A percentile compares a stretch with the other conserved stretches of the same genome.
Conservation (phyloP, 2,329 filamentous ascomycete species). For the Fusarium nanum region DNA sequence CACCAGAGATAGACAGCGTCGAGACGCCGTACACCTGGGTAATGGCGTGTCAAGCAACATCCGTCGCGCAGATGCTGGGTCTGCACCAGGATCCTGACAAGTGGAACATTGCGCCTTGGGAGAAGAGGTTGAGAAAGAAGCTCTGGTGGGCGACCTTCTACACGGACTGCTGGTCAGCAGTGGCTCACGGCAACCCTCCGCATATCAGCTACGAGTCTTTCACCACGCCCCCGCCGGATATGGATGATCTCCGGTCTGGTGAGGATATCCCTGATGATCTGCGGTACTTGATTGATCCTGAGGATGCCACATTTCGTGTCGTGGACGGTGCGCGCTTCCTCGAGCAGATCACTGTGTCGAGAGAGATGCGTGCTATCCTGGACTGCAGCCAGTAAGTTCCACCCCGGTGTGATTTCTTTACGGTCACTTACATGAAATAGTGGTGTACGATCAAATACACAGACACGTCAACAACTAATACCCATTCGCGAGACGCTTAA, state of each 20-base stretch:
- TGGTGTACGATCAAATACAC: slow-evolving; percentile 23
- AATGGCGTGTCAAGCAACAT: slow-evolving; percentile 56
- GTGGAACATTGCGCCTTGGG: slow-evolving; percentile 58
- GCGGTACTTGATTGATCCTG: slow-evolving; percentile 51
- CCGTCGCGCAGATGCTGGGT: slow-evolving; percentile 59
- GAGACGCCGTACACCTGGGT: slow-evolving; percentile 61
- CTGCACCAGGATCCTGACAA: slow-evolving; percentile 57
- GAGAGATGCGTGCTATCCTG: slow-evolving; percentile 49
- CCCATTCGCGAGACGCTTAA: slow-evolving; percentile 47
- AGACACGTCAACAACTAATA: slow-evolving; percentile 40
- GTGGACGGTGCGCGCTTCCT: slow-evolving; percentile 54
- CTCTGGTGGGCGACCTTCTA: slow-evolving; percentile 60
- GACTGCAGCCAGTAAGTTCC: slow-evolving; percentile 51
- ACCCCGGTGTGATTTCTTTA: not conserved
- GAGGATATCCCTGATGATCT: slow-evolving; percentile 55
- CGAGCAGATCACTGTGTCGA: slow-evolving; percentile 50
- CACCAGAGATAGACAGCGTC: slow-evolving; percentile 58
- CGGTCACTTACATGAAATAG: slow-evolving; percentile 23
- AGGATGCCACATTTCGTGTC: slow-evolving; percentile 49
- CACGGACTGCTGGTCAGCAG: slow-evolving; percentile 58
- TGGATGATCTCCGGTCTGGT: slow-evolving; percentile 58
- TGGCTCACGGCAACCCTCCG: slow-evolving; percentile 60
- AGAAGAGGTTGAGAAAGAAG: slow-evolving; percentile 57
- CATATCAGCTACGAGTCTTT: slow-evolving; percentile 57
- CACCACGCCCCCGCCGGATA: slow-evolving; percentile 52